Evolutionary conservation across 23 red algal species (phyloP).

Genomic region (Gracilaria domingensis): DNA sequence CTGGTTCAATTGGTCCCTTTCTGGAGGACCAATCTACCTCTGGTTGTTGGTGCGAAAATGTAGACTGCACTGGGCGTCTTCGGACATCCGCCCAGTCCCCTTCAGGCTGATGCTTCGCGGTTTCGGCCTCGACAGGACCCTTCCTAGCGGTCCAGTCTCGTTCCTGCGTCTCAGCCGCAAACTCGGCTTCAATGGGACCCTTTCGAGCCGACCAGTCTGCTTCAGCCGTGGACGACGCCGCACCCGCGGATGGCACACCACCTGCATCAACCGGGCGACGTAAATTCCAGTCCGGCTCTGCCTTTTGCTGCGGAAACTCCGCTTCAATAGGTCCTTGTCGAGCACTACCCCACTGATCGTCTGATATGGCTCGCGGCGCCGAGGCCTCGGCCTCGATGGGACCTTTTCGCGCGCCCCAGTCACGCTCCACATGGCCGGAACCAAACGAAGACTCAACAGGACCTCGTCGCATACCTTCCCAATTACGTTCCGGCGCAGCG

Average conservation of each 20-base stretch:
- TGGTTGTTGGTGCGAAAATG: not conserved
- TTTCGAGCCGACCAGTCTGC: conserved; percentile 39
- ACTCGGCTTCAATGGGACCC: conserved; percentile 65
- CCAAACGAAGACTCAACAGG: conserved; percentile 41
- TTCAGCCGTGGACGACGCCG: not conserved
- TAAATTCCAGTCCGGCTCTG: conserved; percentile 38
- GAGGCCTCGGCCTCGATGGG: conserved; percentile 42
- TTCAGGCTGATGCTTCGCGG: not conserved
- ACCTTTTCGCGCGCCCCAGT: conserved; percentile 64
- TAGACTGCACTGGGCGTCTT: conserved; percentile 39
- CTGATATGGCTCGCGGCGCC: conserved; percentile 2
- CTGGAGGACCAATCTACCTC: conserved; percentile 38
- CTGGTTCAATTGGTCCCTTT: conserved; percentile 50
- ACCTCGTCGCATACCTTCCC: conserved; percentile 55
- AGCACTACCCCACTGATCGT: conserved; percentile 51
- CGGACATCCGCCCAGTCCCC: conserved; percentile 31
- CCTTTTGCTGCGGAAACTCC: conserved; percentile 43
- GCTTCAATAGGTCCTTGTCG: conserved; percentile 56
- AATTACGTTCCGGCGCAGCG: conserved; percentile 32
- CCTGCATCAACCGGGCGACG: conserved; percentile 57
- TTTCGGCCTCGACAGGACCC: conserved; percentile 40
- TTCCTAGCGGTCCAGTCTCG: conserved; percentile 62
- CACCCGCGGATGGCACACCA: not conserved
- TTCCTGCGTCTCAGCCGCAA: conserved; percentile 20
- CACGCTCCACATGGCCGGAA: conserved; percentile 9